Conservation (phyloP, 345 rosid species). For the Acer yangbiense region DNA sequence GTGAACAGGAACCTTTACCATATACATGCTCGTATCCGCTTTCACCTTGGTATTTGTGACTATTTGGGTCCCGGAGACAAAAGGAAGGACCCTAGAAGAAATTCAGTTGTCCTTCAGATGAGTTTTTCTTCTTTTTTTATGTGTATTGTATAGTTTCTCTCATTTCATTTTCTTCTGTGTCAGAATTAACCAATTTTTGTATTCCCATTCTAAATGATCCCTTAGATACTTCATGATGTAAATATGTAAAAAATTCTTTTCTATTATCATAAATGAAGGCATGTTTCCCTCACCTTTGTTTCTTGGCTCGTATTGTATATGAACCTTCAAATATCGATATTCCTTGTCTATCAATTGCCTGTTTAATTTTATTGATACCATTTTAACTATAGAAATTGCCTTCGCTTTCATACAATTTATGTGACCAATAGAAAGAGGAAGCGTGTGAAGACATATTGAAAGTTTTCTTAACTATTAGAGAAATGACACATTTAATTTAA, state of each 20-base stretch:
- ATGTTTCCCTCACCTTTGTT: conserved; percentile 14
- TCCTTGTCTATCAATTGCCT: not conserved
- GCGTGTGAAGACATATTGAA: not conserved
- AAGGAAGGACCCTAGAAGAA: conserved; percentile 89
- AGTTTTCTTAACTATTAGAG: not conserved
- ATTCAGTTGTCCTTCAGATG: conserved; percentile 88
- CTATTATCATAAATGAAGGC: conserved; percentile 15
- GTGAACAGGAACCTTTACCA: conserved; percentile 77
- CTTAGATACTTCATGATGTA: not conserved
- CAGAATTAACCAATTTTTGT: not conserved
- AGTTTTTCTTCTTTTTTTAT: conserved; percentile 28
- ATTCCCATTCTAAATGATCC: conserved; percentile 2
- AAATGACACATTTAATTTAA: not conserved
- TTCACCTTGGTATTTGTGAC: conserved; percentile 60
- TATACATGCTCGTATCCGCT: conserved; percentile 63
- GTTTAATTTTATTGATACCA: not conserved
- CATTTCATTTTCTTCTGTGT: not conserved
- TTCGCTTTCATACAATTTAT: not conserved
- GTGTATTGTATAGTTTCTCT: not conserved
- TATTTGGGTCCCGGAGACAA: conserved; percentile 93
- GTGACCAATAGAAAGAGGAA: not conserved
- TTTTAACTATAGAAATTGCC: not conserved
- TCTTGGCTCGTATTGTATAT: conserved; percentile 4
- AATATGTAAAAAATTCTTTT: not conserved
- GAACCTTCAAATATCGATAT: not conserved